Percentiles rank a stretch among this genome's conserved stretches.
Evolutionary conservation across 176 grass and related monocot genomes (phyloP).

Genomic region (Melocanna baccifera): DNA sequence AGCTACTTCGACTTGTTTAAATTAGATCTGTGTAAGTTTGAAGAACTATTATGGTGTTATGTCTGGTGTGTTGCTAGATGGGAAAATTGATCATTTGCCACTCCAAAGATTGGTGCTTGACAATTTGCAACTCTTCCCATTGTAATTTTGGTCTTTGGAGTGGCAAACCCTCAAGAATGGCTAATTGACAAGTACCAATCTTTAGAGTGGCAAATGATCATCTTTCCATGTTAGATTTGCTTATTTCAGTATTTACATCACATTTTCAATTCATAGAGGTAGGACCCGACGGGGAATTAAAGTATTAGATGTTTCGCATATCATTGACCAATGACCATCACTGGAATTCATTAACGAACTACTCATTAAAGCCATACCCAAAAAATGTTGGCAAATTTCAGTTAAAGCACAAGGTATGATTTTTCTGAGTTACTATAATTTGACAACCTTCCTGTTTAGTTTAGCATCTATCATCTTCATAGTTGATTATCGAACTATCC

Average conservation of each 20-base stretch:
- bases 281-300: not conserved
- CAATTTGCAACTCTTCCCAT: not conserved
- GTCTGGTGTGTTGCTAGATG: slow-evolving; percentile 1
- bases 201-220: not conserved
- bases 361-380: not conserved
- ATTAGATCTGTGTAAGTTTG: not conserved
- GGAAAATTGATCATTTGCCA: not conserved
- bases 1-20: not conserved
- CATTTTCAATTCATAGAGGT: not conserved
- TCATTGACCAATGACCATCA: not conserved
- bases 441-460: not conserved
- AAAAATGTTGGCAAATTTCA: not conserved
- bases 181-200: not conserved
- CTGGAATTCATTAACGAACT: not conserved
- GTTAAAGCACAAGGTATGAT: not conserved
- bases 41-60: not conserved
- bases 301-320: not conserved
- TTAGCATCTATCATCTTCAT: not conserved
- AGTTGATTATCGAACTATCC: not conserved
- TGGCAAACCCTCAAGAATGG: not conserved
- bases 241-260: not conserved
- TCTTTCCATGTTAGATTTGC: not conserved
- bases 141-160: not conserved
- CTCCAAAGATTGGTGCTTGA: not conserved
- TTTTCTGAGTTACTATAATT: not conserved